Percentiles rank a stretch among this genome's conserved stretches.
Evolutionary conservation across 345 rosid genomes (phyloP).

Genomic region (Gossypium raimondii): DNA sequence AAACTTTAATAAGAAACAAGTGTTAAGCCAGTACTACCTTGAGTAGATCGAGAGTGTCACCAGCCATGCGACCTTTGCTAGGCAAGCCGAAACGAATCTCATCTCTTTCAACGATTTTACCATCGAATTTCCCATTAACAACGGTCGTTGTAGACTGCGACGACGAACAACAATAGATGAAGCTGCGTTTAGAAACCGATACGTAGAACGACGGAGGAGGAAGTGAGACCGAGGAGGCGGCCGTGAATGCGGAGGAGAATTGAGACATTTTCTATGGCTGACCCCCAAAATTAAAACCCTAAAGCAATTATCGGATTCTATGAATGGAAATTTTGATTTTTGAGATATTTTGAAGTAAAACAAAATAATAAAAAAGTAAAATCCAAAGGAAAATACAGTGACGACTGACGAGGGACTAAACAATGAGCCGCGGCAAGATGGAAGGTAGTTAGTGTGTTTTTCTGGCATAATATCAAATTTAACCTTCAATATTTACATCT

Average conservation of each 20-base stretch:
- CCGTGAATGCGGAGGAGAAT: conserved; percentile 24
- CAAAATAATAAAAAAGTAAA: background rate
- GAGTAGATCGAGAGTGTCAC: conserved; percentile 76
- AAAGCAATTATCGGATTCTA: background rate
- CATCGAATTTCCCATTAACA: conserved; percentile 35
- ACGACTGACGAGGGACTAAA: background rate
- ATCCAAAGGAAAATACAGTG: background rate
- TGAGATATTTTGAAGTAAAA: no score
- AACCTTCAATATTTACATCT: no score
- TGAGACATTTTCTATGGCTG: conserved; percentile 13
- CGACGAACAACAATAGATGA: conserved; percentile 34
- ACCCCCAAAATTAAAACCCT: background rate
- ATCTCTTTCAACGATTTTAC: conserved; percentile 33
- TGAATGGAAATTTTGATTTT: no score
- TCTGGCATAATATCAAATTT: no score
- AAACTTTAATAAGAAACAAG: background rate
- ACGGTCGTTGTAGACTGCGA: conserved; percentile 39
- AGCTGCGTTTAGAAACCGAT: conserved; percentile 16
- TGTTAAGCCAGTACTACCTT: conserved; percentile 48
- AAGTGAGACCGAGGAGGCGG: conserved; percentile 12
- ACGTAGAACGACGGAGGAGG: conserved; percentile 23
- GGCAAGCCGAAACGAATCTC: conserved; percentile 90
- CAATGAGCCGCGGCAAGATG: background rate
- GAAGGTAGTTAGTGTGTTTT: background rate
- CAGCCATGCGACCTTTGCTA: conserved; percentile 95